phyloP scores from a whole-genome alignment of 371 early-diverging fungal species.

The Entomophthora muscae region DNA sequence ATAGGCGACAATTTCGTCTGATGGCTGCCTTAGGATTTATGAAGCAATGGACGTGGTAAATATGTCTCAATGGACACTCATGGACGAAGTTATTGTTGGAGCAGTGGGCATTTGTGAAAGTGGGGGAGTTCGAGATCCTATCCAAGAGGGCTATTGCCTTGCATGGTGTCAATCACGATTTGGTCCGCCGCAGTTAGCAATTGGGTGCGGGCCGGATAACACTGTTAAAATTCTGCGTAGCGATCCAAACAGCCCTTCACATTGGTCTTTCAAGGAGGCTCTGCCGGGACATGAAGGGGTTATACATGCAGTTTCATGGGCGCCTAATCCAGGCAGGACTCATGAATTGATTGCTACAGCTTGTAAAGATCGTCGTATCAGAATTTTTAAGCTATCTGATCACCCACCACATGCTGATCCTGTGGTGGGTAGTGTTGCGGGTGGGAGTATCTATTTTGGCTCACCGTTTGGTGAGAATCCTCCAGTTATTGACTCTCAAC shows the following conservation, averaged over 20 bases:
- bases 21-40: constrained; percentile 77
- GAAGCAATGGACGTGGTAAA: constrained; percentile 74
- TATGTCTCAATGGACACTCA: constrained; percentile 61
- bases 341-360: constrained; percentile 89
- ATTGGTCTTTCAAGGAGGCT: constrained; percentile 42
- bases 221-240: constrained; percentile 48
- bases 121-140: constrained; percentile 21
- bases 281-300: constrained; percentile 47
- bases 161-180: constrained; percentile 81
- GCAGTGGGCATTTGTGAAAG: constrained; percentile 22
- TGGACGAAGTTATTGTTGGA: constrained; percentile 39
- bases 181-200: constrained; percentile 60
- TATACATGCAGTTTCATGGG: constrained; percentile 74
- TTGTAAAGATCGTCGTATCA: constrained; percentile 64
- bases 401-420: constrained; percentile 14
- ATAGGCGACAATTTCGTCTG: constrained; percentile 66
- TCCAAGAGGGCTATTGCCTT: constrained; percentile 30
- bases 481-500: neutral
- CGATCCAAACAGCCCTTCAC: constrained; percentile 24
- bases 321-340: constrained; percentile 64
- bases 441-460: constrained; percentile 6
- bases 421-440: constrained; percentile 7
- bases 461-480: neutral
- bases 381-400: constrained; percentile 64
- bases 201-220: constrained; percentile 71